These are phyloP conservation scores for Lanmaoa pseudosensibilis DNA, from an alignment of 768 basidiomycete genomes.

Conservation along the genomic window DNA sequence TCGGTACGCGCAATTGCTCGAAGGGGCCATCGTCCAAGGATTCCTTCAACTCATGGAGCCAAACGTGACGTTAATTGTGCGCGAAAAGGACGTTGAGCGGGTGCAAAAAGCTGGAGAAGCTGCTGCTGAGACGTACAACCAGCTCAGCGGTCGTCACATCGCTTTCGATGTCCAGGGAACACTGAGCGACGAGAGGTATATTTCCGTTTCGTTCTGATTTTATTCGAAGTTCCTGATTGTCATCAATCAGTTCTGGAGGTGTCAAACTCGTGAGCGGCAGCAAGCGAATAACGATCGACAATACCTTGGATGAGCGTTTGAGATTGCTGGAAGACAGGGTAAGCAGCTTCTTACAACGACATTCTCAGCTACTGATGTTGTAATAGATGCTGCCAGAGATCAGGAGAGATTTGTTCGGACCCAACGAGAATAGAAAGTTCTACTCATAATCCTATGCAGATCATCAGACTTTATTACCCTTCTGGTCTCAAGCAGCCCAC, in stretches of 20 bases:
- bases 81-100: conserved; percentile 62
- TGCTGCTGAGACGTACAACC: conserved; percentile 68
- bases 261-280: conserved; percentile 71
- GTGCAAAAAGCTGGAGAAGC: conserved; percentile 62
- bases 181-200: conserved; percentile 69
- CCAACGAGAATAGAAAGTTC: conserved; percentile 91
- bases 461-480: not conserved
- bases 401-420: conserved; percentile 82
- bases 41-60: conserved; percentile 82
- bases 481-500: not conserved
- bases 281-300: conserved; percentile 85
- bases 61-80: conserved; percentile 60
- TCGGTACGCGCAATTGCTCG: conserved; percentile 79
- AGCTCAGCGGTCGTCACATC: conserved; percentile 72
- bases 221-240: not conserved
- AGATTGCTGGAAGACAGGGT: conserved; percentile 88
- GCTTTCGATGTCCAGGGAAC: conserved; percentile 58
- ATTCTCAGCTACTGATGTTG: not conserved
- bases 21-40: conserved; percentile 83
- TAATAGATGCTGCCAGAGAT: conserved; percentile 94
- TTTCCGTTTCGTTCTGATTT: conserved; percentile 2
- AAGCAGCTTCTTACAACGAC: conserved; percentile 26
- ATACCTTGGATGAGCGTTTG: conserved; percentile 91
- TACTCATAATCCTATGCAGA: conserved; percentile 48
- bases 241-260: conserved; percentile 70